Evolutionary conservation across 495 filamentous ascomycete genomes (phyloP), one percentile per base, ranked within the genome.

Genomic region (Xylaria cubensis): DNA sequence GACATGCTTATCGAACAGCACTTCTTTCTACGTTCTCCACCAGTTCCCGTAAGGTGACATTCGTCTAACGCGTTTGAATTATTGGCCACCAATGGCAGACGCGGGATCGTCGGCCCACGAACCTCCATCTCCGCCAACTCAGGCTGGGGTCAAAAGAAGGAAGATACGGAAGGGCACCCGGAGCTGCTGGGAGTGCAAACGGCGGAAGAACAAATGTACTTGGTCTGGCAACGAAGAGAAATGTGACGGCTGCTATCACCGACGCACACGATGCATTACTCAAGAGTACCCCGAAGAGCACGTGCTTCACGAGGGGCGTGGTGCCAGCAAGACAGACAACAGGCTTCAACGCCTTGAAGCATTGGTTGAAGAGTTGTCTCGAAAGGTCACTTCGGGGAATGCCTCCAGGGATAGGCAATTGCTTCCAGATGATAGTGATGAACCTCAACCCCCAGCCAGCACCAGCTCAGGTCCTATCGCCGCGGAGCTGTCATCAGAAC

Each of bases 171-270:
- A 86, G 69, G 85, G 86, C 15, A 87, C 85, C 1, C 80, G 77
- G 17, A 86, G 84, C 67, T 88, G 85, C 72, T 87, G 84, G 84
- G 85, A 86, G 71, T 87, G 86, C 76, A 86, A 85, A 66, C 82
- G 81, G 62, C 81, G 85, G 3, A 88, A 88, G 67, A 80, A 83
- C 62, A 78, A 80, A 51, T 88, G 86, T 74, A 83, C 75, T n/a
- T 72, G 74, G 34, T 66, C 76, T 5, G 73, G 75, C 10, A 65
- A 69, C 8, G 78, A 82, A 39, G 56, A 75, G 19, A 76, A 77
- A 51, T 89, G 87, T 69, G 75, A 78, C 51, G 80, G 80, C 21
- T 88, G 87, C 69, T 68, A 73, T 36, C 76, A 83, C 46, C 83
- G 85, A 1, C 75, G 77, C 19, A 76, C 78, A 1, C 74, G 69